These are phyloP conservation scores for Pseudocercospora pini-densiflorae DNA, from an alignment of 2,329 filamentous ascomycete species.

Conservation along the genomic window DNA sequence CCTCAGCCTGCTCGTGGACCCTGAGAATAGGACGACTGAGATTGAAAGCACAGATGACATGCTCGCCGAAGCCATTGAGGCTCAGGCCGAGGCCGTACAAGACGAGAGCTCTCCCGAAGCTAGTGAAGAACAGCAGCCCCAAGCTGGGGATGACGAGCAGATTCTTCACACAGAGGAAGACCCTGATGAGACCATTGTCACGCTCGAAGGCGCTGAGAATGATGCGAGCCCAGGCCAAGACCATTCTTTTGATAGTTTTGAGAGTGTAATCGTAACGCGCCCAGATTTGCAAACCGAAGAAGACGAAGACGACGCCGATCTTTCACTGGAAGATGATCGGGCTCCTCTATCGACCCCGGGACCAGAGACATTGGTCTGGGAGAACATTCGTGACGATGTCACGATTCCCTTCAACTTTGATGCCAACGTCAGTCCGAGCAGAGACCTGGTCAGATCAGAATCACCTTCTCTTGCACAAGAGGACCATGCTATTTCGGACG, in stretches of 20 bases:
- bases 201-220: constrained; percentile 21
- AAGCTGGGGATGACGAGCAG: background rate
- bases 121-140: background rate
- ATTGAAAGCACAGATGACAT: constrained; percentile 6
- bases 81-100: background rate
- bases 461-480: background rate
- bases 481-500: background rate
- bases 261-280: constrained; percentile 28
- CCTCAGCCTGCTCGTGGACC: constrained; percentile 16
- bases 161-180: background rate
- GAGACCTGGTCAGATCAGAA: background rate
- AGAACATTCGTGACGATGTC: constrained; percentile 35
- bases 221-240: constrained; percentile 14
- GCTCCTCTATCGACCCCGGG: constrained; percentile 17
- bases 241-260: constrained; percentile 19
- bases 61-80: background rate
- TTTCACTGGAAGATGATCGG: constrained; percentile 9
- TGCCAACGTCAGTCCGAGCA: constrained; percentile 14
- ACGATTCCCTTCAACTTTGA: constrained; percentile 39
- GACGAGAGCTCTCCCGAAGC: background rate
- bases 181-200: constrained; percentile 25
- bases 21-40: background rate
- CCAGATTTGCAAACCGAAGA: background rate
- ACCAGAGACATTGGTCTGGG: constrained; percentile 39
- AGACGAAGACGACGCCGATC: constrained; percentile 3